A percentile compares a stretch with the other conserved stretches of the same genome.
phyloP scores from a whole-genome alignment of 306 rosid species.

The Rosa persica region DNA sequence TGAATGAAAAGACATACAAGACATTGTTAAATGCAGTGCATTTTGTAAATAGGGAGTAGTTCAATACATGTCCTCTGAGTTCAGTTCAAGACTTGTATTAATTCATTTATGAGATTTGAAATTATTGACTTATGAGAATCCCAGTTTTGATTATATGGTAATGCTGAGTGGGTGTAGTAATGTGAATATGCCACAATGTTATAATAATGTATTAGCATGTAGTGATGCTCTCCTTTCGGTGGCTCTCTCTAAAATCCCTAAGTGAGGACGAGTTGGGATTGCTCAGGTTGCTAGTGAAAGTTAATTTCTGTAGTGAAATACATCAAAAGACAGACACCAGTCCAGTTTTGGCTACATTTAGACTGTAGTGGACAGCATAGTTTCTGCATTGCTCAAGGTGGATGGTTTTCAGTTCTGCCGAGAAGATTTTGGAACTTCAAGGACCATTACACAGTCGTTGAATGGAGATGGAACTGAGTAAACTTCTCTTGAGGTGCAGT shows the following conservation, averaged over 20 bases:
- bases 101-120: background rate
- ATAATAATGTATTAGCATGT: background rate
- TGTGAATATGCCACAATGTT: background rate
- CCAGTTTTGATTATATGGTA: background rate
- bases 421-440: background rate
- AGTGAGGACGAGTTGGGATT: background rate
- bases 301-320: background rate
- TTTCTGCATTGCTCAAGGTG: background rate
- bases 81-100: constrained; percentile 11
- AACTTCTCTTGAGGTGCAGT: background rate
- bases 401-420: background rate
- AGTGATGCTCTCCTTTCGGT: background rate
- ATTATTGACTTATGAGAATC: background rate
- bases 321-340: background rate
- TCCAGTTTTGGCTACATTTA: background rate
- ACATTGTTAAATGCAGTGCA: constrained; percentile 60
- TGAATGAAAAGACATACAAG: constrained; percentile 55
- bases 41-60: constrained; percentile 28
- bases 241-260: background rate
- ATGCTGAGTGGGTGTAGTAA: background rate
- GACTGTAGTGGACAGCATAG: background rate
- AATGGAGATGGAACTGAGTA: background rate
- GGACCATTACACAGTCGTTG: background rate
- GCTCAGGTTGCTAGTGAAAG: background rate
- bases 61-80: background rate